Conservation (phyloP, 2,329 filamentous ascomycete genomes). For the Penicillium sp. region DNA sequence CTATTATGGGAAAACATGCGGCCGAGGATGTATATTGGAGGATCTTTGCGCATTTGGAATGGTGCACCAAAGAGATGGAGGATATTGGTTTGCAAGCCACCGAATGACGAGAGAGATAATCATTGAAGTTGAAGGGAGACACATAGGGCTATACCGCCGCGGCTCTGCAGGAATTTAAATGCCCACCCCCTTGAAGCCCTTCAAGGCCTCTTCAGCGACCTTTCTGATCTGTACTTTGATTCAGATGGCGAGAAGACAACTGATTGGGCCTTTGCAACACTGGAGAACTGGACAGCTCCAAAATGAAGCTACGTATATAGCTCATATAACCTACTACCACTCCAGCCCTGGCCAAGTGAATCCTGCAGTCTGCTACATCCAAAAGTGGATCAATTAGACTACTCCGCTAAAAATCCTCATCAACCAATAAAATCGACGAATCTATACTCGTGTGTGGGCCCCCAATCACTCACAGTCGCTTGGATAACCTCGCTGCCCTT, state of each 20-base stretch:
- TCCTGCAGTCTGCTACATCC: neutral
- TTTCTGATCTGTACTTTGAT: neutral
- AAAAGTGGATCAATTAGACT: slow-evolving; percentile 8
- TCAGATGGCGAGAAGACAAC: neutral
- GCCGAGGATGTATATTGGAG: slow-evolving; percentile 20
- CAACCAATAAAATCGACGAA: neutral
- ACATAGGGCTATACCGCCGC: neutral
- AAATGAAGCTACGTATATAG: neutral
- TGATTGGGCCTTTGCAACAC: neutral
- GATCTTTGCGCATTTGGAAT: slow-evolving; percentile 3
- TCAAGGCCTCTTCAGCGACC: neutral
- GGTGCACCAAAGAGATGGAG: neutral
- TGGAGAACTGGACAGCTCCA: neutral
- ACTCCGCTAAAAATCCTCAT: slow-evolving; percentile 1
- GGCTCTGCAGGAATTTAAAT: neutral
- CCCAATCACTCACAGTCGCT: slow-evolving; percentile 10
- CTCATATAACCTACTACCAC: neutral
- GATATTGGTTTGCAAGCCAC: neutral
- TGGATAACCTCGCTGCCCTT: slow-evolving; percentile 9
- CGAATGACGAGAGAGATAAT: neutral
- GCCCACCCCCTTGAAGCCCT: neutral
- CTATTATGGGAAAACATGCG: slow-evolving; percentile 26
- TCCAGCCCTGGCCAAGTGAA: neutral
- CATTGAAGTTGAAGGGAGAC: neutral
- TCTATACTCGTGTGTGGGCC: neutral